Evolutionary conservation across 768 basidiomycete species (phyloP).

Genomic region (Asterophora parasitica): DNA sequence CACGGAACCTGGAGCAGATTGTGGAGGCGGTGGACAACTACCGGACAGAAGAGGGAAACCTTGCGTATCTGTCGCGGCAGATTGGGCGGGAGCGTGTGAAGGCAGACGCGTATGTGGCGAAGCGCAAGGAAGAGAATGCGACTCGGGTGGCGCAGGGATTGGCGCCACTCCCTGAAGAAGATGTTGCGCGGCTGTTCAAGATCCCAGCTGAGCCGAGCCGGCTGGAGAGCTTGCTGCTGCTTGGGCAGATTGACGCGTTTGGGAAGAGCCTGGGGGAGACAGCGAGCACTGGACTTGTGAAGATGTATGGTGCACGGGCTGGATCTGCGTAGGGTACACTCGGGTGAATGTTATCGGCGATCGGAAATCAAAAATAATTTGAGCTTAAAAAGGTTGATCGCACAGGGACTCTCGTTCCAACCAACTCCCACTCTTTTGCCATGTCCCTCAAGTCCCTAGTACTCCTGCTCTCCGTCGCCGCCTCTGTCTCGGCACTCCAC

Average conservation of each 20-base stretch:
- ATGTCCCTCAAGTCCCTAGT: constrained; percentile 16
- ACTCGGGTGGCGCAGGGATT: constrained; percentile 76
- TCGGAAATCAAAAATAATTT: too few relatives aligned
- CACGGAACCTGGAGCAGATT: constrained; percentile 77
- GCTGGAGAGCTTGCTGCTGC: constrained; percentile 77
- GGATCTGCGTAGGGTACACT: constrained; percentile 12
- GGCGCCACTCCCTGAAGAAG: constrained; percentile 83
- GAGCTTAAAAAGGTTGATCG: background rate
- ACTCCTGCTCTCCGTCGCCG: constrained; percentile 28
- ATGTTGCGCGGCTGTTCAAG: constrained; percentile 79
- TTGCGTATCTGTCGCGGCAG: constrained; percentile 83
- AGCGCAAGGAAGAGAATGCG: constrained; percentile 87
- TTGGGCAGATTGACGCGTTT: constrained; percentile 86
- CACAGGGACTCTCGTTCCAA: background rate
- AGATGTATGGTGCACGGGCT: constrained; percentile 72
- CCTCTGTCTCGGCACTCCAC: constrained; percentile 31
- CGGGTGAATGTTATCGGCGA: too few relatives aligned
- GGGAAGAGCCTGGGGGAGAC: constrained; percentile 70
- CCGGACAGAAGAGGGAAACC: constrained; percentile 87
- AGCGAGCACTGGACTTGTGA: constrained; percentile 64
- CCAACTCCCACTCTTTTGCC: constrained; percentile 5
- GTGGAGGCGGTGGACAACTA: constrained; percentile 83
- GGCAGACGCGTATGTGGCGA: constrained; percentile 75
- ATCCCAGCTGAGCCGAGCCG: constrained; percentile 86
- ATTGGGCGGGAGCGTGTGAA: constrained; percentile 80